Evolutionary conservation across 495 filamentous ascomycete species (phyloP), one percentile per base, ranked within the genome.

Genomic region (Hypoxylon subgilvum): DNA sequence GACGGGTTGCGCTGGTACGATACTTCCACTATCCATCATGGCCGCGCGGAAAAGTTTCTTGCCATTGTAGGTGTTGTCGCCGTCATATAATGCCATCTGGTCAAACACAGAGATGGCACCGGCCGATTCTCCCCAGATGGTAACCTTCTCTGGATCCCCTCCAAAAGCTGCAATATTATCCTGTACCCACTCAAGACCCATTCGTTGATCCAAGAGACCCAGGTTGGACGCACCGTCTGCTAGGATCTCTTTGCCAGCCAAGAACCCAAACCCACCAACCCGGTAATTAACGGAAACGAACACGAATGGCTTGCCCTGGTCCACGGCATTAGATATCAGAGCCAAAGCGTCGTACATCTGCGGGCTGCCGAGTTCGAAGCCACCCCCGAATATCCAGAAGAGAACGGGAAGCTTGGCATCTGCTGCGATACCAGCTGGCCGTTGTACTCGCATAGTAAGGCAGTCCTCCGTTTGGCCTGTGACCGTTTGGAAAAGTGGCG

Each of bases 351-450:
- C 82, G 56, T 88, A 89, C 74, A 76, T 67, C 67, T 67, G 50
- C 66, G 52, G 82, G 77, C 50, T 85, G 49, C 79, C 74, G 25
- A 78, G 70, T 69, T 86, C 85, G 45, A 89, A 88, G 1, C 82
- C 86, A 40, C 88, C 87, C 14, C 87, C 88, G 65, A 81, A 89
- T 44, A 92, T 90, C 87, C 88, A 90, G 18, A 88, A 82, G 30
- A 87, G 74, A 16, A 91, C 86, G 0, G 88, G 88, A 2, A 90
- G 71, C 38, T 84, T 82, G 2, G 82, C 72, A n/a, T 71, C 73
- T 0, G 72, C 63, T 46, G 66, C 78, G 35, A 76, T 85, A 12
- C 82, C 86, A 0, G 75, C 55, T 8, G 88, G 88, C 17, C 88
- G 84, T 17, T 84, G 72, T 18, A 91, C 79, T 45, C 83, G 84